Evolutionary conservation across 306 rosid genomes (phyloP), one percentile per base, ranked within the genome.

Genomic region (Canavalia gladiata): DNA sequence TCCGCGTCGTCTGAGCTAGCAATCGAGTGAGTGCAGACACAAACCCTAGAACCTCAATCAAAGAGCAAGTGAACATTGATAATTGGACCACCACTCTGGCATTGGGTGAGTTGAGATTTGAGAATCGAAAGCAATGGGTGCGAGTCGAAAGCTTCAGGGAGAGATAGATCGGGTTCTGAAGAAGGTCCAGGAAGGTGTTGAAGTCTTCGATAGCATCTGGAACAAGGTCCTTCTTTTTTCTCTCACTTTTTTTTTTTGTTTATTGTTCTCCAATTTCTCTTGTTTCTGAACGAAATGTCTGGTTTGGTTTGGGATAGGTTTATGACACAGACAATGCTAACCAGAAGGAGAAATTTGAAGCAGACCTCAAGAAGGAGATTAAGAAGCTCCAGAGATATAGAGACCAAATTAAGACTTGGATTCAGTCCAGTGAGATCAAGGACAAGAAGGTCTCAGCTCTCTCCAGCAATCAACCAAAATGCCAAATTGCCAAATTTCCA

Each of bases 151-250:
- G 85, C 99, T 95, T 68, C 99, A 95, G 88, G 99, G 99, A 5
- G 99, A 95, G 89, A 95, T 95, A 43, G 99, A 95, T 90, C 94
- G 99, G 2, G 99, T 95, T 87, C 94, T 95, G 10, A 95, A 93
- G 91, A 95, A 93, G 92, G 99, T 93, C 8, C 99, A 95, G 39
- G 99, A 95, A 89, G 98, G 99, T 52, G 98, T 95, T 6, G 99
- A 95, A 62, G 96, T 95, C 73, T 95, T 95, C 84, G 99, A 91
- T 72, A 90, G 95, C 78, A 95, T 95, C 70, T 93, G 99, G 99
- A 95, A 93, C 81, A 95, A 95, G 99, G 99, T 95, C 35, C 35
- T 76, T 67, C 30, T 42, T 13, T 7, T 12, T 37, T 76, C 67
- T 50, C 33, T 52, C 57, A 43, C 39, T 65, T 2, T 37, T 62